These are phyloP conservation scores for Polyporus tsugae DNA, from an alignment of 1,284 basidiomycete species.

Conservation along the genomic window DNA sequence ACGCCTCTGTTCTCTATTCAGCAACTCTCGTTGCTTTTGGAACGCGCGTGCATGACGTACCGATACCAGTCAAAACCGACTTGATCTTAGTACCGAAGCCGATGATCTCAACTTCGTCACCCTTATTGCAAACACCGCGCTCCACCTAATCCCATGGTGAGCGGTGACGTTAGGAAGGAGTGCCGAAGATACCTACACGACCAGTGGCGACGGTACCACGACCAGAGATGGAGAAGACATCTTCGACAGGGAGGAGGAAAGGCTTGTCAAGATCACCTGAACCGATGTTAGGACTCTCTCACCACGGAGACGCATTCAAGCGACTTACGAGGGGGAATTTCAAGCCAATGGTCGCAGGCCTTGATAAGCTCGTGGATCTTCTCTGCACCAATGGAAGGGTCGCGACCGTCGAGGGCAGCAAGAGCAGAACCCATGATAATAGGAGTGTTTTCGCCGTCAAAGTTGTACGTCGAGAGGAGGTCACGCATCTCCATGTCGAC, in stretches of 20 bases:
- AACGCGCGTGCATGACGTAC: conserved; percentile 53
- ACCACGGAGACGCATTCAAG: background rate
- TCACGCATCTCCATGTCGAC: conserved; percentile 99
- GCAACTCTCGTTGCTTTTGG: background rate
- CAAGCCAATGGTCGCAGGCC: conserved; percentile 95
- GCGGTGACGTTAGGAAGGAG: background rate
- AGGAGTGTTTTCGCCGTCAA: conserved; percentile 96
- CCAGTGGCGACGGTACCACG: conserved; percentile 99
- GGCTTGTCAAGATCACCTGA: conserved; percentile 96
- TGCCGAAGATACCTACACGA: conserved; percentile 59
- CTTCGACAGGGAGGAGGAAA: conserved; percentile 97
- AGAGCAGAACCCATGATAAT: conserved; percentile 98
- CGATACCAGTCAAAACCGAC: conserved; percentile 96
- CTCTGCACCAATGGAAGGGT: conserved; percentile 80
- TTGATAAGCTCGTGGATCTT: conserved; percentile 90
- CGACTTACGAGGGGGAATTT: conserved; percentile 88
- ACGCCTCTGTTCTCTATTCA: conserved; percentile 77
- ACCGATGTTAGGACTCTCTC: background rate
- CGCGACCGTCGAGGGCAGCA: conserved; percentile 90
- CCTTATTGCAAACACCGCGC: conserved; percentile 93
- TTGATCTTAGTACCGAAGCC: conserved; percentile 88
- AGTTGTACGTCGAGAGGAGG: conserved; percentile 92
- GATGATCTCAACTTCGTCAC: conserved; percentile 93
- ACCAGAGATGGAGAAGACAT: conserved; percentile 98
- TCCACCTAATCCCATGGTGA: conserved; percentile 70